Evolutionary conservation across 306 rosid species (phyloP).

Genomic region (Cyclanthera cordifolia): DNA sequence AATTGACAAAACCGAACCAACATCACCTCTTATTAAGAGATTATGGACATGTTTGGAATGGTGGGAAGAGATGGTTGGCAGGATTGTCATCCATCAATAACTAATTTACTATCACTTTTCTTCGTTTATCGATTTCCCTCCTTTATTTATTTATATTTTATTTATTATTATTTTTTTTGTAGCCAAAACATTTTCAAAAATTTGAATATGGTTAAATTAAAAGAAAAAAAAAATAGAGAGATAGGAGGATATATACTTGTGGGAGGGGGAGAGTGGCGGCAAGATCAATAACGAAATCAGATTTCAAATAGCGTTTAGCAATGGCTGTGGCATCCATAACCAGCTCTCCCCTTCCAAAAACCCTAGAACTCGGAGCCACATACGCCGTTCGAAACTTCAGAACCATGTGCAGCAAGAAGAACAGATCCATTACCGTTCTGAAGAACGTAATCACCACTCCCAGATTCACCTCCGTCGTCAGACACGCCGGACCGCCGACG

Average conservation of each 20-base stretch:
- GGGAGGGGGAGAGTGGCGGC: constrained; percentile 79
- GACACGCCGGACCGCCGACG: constrained; percentile 62
- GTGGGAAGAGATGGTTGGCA: too few species aligned
- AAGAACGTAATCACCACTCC: constrained; percentile 36
- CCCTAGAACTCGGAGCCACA: constrained; percentile 64
- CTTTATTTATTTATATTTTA: too few species aligned
- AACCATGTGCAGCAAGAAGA: constrained; percentile 57
- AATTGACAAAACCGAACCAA: too few species aligned
- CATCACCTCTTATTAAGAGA: too few species aligned
- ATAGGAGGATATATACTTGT: constrained; percentile 36
- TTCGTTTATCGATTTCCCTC: too few species aligned
- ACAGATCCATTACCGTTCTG: constrained; percentile 61
- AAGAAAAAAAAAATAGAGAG: too few species aligned
- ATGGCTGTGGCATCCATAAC: constrained; percentile 58
- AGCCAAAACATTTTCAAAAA: too few species aligned
- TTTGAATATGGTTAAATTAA: too few species aligned
- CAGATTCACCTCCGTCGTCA: constrained; percentile 26
- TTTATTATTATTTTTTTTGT: too few species aligned
- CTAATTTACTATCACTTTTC: too few species aligned
- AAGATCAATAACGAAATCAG: constrained; percentile 75
- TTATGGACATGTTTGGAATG: too few species aligned
- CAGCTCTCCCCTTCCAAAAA: constrained; percentile 81
- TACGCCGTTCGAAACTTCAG: constrained; percentile 81
- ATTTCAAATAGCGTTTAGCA: constrained; percentile 53
- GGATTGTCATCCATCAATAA: too few species aligned